These are phyloP conservation scores for Pichia cabralensis DNA, from an alignment of 805 yeast species.

Conservation along the genomic window DNA sequence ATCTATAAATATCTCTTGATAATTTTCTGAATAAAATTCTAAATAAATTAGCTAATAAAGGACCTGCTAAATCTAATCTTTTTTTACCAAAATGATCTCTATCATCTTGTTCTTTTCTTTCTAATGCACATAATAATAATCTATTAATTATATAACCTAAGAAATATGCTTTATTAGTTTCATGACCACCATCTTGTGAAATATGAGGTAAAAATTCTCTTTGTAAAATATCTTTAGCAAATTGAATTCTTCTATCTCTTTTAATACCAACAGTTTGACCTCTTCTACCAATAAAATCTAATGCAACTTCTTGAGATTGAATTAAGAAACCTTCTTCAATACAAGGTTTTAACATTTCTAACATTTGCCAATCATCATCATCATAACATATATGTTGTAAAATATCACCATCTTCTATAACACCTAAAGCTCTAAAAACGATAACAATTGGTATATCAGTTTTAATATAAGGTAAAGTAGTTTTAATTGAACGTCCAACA, in stretches of 20 bases:
- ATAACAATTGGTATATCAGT: constrained; percentile 96
- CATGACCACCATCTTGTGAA: constrained; percentile 95
- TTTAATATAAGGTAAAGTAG: constrained; percentile 91
- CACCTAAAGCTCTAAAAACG: constrained; percentile 95
- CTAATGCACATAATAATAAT: constrained; percentile 87
- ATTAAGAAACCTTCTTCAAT: constrained; percentile 98
- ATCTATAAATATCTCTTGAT: constrained; percentile 93
- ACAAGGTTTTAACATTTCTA: constrained; percentile 97
- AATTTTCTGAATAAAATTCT: constrained; percentile 88
- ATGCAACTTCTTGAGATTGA: constrained; percentile 96
- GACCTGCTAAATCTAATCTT: constrained; percentile 97
- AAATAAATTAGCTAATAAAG: constrained; percentile 89
- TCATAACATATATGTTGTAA: constrained; percentile 97
- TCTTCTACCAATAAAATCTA: constrained; percentile 97
- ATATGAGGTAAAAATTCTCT: constrained; percentile 96
- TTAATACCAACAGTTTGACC: constrained; percentile 93
- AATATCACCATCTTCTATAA: constrained; percentile 98
- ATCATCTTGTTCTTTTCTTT: constrained; percentile 96
- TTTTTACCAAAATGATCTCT: constrained; percentile 99
- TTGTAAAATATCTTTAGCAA: constrained; percentile 92
- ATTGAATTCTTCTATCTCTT: constrained; percentile 96
- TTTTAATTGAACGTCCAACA: constrained; percentile 77
- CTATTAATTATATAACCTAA: constrained; percentile 97
- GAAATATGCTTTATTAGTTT: constrained; percentile 93
- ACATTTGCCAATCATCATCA: constrained; percentile 98